Base-by-base conservation (phyloP, 179 eudicot species). In the Silene noctiflora region DNA sequence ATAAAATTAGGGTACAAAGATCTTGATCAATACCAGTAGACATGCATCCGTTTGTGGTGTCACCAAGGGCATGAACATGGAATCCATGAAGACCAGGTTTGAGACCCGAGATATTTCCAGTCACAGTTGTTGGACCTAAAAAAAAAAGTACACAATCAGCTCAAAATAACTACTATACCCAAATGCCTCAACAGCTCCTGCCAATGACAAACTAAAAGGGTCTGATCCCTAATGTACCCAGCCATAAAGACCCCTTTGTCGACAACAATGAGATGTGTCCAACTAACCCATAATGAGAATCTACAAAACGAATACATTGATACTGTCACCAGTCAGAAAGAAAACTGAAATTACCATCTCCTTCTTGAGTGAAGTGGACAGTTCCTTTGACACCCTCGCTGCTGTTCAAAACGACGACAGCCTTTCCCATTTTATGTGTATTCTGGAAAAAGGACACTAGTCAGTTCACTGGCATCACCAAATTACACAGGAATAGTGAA, bases 31-130 rank as follows among this genome's bases (percentile, higher is more conserved):
- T 87, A 93, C 97, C 98, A 75, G 98, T 91, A 60, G 97, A 93
- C 89, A 88, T 89, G 87, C 98, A 93, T 24, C 98, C 98, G 71
- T 93, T 91, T 70, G 98, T 93, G 39, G 97, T 91, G 87, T 93
- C 97, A 75, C 98, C 98, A 75, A 91, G 90, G 59, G 93, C 93
- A 84, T 94, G 98, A 66, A 91, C 97, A 74, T 94, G 98, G 76
- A 94, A 91, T 75, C 98, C 98, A 84, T 93, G 98, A 72, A 81
- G 93, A 51, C 98, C 97, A 59, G 97, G 95, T 80, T 80, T 86
- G 51, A 93, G 95, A 78, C 98, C 97, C 59, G 91, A 73, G 83
- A 93, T 71, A 58, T 72, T 86, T 79, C 97, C 98, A 35, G 89
- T 86, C n/a, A 93, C 94, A 19, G 90, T 86, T n/a, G 98, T 93